phyloP scores from a whole-genome alignment of 495 filamentous ascomycete species.

The Alectoria sarmentosa region DNA sequence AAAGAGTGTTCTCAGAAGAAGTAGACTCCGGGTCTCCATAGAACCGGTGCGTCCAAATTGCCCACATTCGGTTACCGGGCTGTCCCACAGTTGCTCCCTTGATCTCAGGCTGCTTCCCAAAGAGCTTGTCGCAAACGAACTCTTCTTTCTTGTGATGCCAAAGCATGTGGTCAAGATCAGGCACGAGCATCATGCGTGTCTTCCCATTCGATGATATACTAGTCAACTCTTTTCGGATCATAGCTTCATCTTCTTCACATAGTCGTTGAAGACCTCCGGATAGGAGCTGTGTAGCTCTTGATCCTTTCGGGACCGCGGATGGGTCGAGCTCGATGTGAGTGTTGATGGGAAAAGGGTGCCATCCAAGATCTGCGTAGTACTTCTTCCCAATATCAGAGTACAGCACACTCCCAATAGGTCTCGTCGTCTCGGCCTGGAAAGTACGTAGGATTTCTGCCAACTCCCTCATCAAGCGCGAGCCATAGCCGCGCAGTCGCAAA shows the following conservation, averaged over 20 bases:
- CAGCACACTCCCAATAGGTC: constrained; percentile 21
- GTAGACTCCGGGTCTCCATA: constrained; percentile 7
- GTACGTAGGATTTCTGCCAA: constrained; percentile 18
- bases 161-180: constrained; percentile 22
- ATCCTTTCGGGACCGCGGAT: not conserved
- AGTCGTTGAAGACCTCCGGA: constrained; percentile 9
- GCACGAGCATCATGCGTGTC: constrained; percentile 13
- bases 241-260: constrained; percentile 18
- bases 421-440: constrained; percentile 14
- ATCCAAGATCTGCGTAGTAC: constrained; percentile 19
- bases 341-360: constrained; percentile 12
- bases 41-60: constrained; percentile 20
- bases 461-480: constrained; percentile 24
- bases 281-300: not conserved
- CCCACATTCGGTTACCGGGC: constrained; percentile 12
- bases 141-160: constrained; percentile 19
- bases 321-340: constrained; percentile 14
- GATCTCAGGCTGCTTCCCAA: constrained; percentile 8
- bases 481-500: constrained; percentile 20
- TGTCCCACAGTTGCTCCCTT: constrained; percentile 17
- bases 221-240: constrained; percentile 10
- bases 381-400: constrained; percentile 24
- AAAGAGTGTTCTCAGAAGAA: constrained; percentile 14
- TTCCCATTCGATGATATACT: not conserved
- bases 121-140: constrained; percentile 15